Conservation (phyloP, 2,329 filamentous ascomycete genomes). For the Xylaria sp. region DNA sequence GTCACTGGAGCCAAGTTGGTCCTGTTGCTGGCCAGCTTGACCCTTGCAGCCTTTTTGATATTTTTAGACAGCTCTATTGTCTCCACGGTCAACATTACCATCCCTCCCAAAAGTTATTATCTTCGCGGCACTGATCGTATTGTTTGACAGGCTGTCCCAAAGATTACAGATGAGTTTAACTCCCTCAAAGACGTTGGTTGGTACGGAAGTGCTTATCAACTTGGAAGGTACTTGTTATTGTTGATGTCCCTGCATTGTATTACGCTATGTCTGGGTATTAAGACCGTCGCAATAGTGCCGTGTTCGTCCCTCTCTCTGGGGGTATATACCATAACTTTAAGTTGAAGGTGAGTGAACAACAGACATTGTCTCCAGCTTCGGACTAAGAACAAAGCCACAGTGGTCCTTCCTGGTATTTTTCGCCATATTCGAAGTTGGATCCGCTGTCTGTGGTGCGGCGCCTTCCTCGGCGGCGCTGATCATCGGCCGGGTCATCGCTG, state of each 20-base stretch:
- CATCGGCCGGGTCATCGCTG: constrained; percentile 58
- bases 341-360: neutral
- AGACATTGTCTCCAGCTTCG: too few species aligned
- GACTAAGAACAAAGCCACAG: too few species aligned
- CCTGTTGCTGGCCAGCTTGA: neutral
- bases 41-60: neutral
- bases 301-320: too few species aligned
- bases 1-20: neutral
- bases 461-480: constrained; percentile 57
- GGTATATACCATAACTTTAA: too few species aligned
- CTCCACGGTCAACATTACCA: neutral
- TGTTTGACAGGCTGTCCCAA: constrained; percentile 9
- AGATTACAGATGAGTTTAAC: constrained; percentile 14
- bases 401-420: constrained; percentile 47
- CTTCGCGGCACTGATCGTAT: neutral
- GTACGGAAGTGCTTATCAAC: constrained; percentile 15
- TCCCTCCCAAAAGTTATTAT: too few species aligned
- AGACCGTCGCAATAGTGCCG: too few species aligned
- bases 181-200: neutral
- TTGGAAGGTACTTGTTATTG: constrained; percentile 6
- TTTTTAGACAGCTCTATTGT: neutral
- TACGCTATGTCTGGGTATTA: too few species aligned
- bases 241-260: too few species aligned
- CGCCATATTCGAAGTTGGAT: constrained; percentile 59
- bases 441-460: constrained; percentile 55